Evolutionary conservation across 148 eudicot species (phyloP).

Genomic region (Chenopodium berlandieri): DNA sequence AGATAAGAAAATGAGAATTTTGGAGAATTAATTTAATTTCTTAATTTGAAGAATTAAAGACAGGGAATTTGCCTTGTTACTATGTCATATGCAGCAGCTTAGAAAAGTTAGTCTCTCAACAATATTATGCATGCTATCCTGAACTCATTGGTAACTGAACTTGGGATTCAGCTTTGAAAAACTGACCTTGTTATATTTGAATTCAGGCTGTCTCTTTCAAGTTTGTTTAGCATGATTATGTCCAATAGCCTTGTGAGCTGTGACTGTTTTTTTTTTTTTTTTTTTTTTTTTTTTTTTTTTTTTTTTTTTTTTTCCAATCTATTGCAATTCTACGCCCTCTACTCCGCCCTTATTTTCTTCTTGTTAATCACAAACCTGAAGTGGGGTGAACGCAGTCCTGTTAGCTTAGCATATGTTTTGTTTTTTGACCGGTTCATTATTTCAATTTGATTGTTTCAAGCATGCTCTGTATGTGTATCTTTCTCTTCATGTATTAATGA

Average conservation of each 20-base stretch:
- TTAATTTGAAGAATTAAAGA: no score
- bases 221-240: not conserved
- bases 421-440: not conserved
- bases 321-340: not conserved
- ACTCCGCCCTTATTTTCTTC: not conserved
- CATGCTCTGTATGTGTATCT: not conserved
- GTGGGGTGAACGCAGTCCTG: not conserved
- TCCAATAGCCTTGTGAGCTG: not conserved
- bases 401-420: not conserved
- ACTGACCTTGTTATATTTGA: not conserved
- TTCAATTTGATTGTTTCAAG: not conserved
- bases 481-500: slow-evolving; percentile 2
- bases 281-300: not conserved
- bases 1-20: not conserved
- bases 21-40: not conserved
- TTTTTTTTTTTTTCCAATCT: not conserved
- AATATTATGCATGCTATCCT: not conserved
- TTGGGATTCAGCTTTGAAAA: not conserved
- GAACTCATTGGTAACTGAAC: not conserved
- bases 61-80: not conserved
- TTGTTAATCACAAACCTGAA: not conserved
- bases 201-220: not conserved
- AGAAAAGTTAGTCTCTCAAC: not conserved
- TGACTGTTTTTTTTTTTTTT: not conserved
- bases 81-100: not conserved